These are phyloP conservation scores for Bryoerythrophyllum caledonicum DNA, from an alignment of 225 moss, liverwort and hornwort species.

Conservation along the genomic window DNA sequence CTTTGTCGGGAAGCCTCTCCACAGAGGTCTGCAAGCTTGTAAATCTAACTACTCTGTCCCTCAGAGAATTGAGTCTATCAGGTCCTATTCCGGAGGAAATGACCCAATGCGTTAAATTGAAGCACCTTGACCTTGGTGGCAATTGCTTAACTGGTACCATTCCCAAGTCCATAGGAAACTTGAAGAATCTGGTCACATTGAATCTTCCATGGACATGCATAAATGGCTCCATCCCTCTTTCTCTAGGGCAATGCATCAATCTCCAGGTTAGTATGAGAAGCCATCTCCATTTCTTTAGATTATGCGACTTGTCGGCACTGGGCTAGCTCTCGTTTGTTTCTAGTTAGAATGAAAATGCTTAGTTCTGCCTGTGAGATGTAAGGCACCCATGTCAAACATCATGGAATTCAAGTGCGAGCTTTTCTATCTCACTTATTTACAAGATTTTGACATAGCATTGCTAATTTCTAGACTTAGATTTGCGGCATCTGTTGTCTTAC, in stretches of 20 bases:
- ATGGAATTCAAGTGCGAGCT: neutral
- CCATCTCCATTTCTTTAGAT: neutral
- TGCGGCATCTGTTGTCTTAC: neutral
- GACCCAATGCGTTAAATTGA: constrained; percentile 43
- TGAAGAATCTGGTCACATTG: constrained; percentile 64
- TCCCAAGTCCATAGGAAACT: constrained; percentile 64
- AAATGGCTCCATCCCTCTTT: constrained; percentile 67
- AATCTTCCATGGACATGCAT: constrained; percentile 56
- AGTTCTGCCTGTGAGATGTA: neutral
- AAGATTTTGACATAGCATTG: neutral
- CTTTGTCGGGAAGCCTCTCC: constrained; percentile 44
- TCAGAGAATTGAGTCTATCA: constrained; percentile 41
- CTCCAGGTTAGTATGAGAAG: constrained; percentile 50
- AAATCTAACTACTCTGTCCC: constrained; percentile 54
- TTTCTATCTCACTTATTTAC: neutral
- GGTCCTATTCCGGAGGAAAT: constrained; percentile 69
- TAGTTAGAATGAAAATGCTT: neutral
- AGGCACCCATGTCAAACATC: neutral
- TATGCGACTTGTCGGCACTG: neutral
- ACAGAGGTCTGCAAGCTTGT: constrained; percentile 60
- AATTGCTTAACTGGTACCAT: constrained; percentile 57
- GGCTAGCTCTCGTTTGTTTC: neutral
- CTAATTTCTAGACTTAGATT: neutral
- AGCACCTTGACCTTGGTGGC: constrained; percentile 67
- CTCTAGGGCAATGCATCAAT: constrained; percentile 66